Evolutionary conservation across 257 asterid genomes (phyloP), one percentile per base, ranked within the genome.

Genomic region (Scutellaria minor): DNA sequence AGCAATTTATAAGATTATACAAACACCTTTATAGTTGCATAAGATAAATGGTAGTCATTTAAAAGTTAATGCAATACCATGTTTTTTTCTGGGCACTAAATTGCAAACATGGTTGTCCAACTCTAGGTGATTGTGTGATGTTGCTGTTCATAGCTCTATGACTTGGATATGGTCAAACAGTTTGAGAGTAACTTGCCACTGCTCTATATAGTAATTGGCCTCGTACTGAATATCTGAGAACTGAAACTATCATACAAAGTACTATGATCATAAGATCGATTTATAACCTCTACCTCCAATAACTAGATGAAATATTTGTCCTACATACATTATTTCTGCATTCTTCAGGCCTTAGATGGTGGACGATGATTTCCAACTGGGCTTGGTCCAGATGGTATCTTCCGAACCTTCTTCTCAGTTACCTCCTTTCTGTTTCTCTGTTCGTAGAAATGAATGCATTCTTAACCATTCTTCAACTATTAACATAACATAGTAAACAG

Each of bases 371-470:
- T 86, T 75, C 90, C 93, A 60, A 66, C 73, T 3, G 96, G 92
- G 73, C 85, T 87, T 13, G 93, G 92, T 58, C 90, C 91, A 5
- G 96, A 86, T 59, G 91, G 97, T 50, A 83, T 60, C 71, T 85
- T 89, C 6, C 59, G 81, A 45, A 67, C 41, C 76, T 79, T 82
- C 81, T 68, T 75, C 78, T 41, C 84, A 5, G 59, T 78, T 4
- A 39, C 83, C 67, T 80, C 88, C 79, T 75, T 58, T 18, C 65
- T 75, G 66, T 68, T 64, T 51, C 47, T 77, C 80, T 66, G 80
- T 71, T 45, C 5, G 69, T 61, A 59, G 9, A 48, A 75, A 71
- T 52, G 5, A 53, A 46, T 35, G 1, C 13, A 64, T 11, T 60
- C 57, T 54, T 35, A 10, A 46, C 45, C 53, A 35, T 65, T 52